Evolutionary conservation across 306 rosid genomes (phyloP).

Genomic region (Fragaria iinumae): DNA sequence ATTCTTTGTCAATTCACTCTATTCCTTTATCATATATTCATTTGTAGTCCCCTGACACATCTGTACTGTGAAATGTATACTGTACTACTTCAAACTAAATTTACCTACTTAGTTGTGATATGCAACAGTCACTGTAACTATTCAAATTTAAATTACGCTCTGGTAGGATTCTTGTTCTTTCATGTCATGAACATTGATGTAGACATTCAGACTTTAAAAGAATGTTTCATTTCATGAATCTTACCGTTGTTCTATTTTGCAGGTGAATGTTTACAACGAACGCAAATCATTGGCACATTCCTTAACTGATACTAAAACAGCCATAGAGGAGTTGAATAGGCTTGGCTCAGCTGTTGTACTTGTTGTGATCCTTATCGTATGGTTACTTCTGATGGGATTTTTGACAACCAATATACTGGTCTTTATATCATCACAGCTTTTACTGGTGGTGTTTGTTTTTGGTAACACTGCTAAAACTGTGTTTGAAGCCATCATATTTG

Average conservation of each 20-base stretch:
- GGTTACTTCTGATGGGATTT: slow-evolving; percentile 72
- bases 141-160: background rate
- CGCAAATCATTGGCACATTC: slow-evolving; percentile 74
- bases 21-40: background rate
- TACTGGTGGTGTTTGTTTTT: slow-evolving; percentile 65
- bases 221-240: background rate
- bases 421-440: slow-evolving; percentile 77
- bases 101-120: background rate
- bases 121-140: background rate
- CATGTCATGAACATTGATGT: background rate
- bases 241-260: slow-evolving; percentile 28
- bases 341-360: slow-evolving; percentile 50
- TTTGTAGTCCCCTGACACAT: too few species aligned
- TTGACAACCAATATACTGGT: slow-evolving; percentile 70
- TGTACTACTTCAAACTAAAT: background rate
- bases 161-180: background rate
- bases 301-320: slow-evolving; percentile 77
- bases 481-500: slow-evolving; percentile 86
- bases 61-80: too few species aligned
- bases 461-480: slow-evolving; percentile 69
- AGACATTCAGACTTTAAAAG: background rate
- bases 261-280: slow-evolving; percentile 81
- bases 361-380: slow-evolving; percentile 44
- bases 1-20: slow-evolving; percentile 4
- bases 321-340: slow-evolving; percentile 71